Evolutionary conservation across 805 yeast genomes (phyloP), one percentile per base, ranked within the genome.

Genomic region (Metschnikowia sp.): DNA sequence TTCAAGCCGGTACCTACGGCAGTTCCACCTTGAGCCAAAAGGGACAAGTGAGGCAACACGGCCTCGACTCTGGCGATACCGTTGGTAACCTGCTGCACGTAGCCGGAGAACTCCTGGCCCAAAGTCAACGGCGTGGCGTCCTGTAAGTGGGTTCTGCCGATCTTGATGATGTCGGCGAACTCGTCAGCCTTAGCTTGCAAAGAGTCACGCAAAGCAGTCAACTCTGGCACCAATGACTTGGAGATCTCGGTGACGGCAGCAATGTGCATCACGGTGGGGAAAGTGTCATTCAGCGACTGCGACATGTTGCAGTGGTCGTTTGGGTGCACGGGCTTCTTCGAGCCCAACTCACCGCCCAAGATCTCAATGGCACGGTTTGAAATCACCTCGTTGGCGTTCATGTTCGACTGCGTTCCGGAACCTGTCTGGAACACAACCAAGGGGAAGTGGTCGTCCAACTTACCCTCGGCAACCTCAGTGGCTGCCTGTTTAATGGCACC

Each of bases 251-350:
- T 80, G 54, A 91, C 97, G 15, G 98, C 97, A 48, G 99, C 97
- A 72, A 94, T 92, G 76, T 94, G 99, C 99, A 94, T 94, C 47
- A 92, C 99, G 33, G 99, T 91, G 58, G 99, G 99, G 87, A 94
- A 94, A 46, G 98, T 94, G 74, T 94, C 99, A 70, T 94, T 94
- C 40, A 97, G 89, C n/a, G 96, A 88, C 75, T 94, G 98, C 15
- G 97, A 88, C 88, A 89, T 91, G 79, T 94, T 94, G 62, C 91
- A 95, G 74, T 94, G 98, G 72, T 94, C 98, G 74, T 94, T 94
- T 56, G 99, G 99, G 73, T 94, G 99, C 47, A 94, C 96, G 31
- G 96, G 96, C 54, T 73, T 78, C 77, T 94, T 94, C 53, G 96
- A 84, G 52, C 99, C 99, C 63, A 86, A 72, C 63, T 77, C 79